A percentile compares a stretch with the other conserved stretches of the same genome.
Evolutionary conservation across 192 early-diverging fungal species (phyloP).

Genomic region (Allomyces macrogynus): DNA sequence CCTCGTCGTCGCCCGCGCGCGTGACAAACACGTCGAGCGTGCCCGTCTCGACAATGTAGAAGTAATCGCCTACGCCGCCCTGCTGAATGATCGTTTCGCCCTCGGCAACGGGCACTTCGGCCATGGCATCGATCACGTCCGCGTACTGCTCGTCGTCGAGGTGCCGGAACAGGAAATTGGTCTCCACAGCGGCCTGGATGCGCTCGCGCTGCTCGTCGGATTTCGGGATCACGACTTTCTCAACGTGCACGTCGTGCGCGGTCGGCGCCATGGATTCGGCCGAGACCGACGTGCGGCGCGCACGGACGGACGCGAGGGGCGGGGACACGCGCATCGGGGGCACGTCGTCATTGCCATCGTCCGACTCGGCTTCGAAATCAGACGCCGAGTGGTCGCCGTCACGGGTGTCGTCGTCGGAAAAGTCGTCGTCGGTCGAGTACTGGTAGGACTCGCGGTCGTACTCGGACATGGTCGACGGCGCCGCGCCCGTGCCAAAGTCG

Average conservation of each 20-base stretch:
- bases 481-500: no score
- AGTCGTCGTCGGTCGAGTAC: slow-evolving; percentile 1
- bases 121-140: slow-evolving; percentile 92
- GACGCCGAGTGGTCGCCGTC: slow-evolving; percentile 22
- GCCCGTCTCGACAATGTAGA: slow-evolving; percentile 93
- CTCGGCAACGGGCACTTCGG: slow-evolving; percentile 51
- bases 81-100: slow-evolving; percentile 73
- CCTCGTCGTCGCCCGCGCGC: slow-evolving; percentile 29
- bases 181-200: slow-evolving; percentile 54
- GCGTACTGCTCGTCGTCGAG: slow-evolving; percentile 87
- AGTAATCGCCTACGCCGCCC: slow-evolving; percentile 90
- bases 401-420: slow-evolving; percentile 19
- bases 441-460: slow-evolving; percentile 1
- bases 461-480: no score
- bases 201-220: slow-evolving; percentile 61
- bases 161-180: slow-evolving; percentile 83
- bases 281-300: slow-evolving; percentile 78
- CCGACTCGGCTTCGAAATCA: slow-evolving; percentile 35
- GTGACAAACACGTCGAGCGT: slow-evolving; percentile 80
- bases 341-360: slow-evolving; percentile 31
- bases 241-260: slow-evolving; percentile 49
- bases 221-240: slow-evolving; percentile 75
- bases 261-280: slow-evolving; percentile 94
- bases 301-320: slow-evolving; percentile 53
- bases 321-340: slow-evolving; percentile 36